phyloP scores from a whole-genome alignment of 768 basidiomycete species.

The Termitomyces sp. region DNA sequence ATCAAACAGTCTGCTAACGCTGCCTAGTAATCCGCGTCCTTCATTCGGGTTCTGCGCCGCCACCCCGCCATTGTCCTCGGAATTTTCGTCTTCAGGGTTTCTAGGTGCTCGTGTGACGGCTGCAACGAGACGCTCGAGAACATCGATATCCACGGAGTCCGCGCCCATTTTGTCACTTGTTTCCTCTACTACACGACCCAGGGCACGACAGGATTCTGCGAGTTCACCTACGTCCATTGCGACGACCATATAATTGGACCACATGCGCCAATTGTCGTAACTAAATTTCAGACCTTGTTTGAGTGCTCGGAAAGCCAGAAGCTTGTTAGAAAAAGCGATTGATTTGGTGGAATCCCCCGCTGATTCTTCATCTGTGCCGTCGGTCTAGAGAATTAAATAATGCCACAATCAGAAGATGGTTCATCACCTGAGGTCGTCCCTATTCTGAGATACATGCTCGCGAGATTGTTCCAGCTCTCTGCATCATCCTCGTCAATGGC shows the following conservation, averaged over 20 bases:
- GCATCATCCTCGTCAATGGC: slow-evolving; percentile 93
- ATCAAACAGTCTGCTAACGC: slow-evolving; percentile 73
- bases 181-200: slow-evolving; percentile 78
- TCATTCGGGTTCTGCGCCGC: slow-evolving; percentile 46
- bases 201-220: slow-evolving; percentile 80
- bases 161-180: slow-evolving; percentile 49
- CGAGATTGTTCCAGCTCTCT: slow-evolving; percentile 98
- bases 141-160: slow-evolving; percentile 75
- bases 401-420: not conserved
- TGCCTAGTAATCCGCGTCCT: slow-evolving; percentile 62
- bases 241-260: slow-evolving; percentile 96
- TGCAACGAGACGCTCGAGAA: slow-evolving; percentile 85
- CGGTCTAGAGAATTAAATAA: not conserved
- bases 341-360: slow-evolving; percentile 22
- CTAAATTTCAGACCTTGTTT: slow-evolving; percentile 82
- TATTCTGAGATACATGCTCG: slow-evolving; percentile 88
- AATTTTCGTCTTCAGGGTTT: slow-evolving; percentile 33
- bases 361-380: not conserved
- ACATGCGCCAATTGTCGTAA: slow-evolving; percentile 97
- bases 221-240: slow-evolving; percentile 92
- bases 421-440: slow-evolving; percentile 31
- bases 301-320: slow-evolving; percentile 89
- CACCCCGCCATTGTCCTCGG: slow-evolving; percentile 16
- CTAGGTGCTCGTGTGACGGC: slow-evolving; percentile 65
- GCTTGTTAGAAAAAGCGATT: slow-evolving; percentile 70